Conservation (phyloP, 805 yeast genomes). For the Saitoella complicata region DNA sequence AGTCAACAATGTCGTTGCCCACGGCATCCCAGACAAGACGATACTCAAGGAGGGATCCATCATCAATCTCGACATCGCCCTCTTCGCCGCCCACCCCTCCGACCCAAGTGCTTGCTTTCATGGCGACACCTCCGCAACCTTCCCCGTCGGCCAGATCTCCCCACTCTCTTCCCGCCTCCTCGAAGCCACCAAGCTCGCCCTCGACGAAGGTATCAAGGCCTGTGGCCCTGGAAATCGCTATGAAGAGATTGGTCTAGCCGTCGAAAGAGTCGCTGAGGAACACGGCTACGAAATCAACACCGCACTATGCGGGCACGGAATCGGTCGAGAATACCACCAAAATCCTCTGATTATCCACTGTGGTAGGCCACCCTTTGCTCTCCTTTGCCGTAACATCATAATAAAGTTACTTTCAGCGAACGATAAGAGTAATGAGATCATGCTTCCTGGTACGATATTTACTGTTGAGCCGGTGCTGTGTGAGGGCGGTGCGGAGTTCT, state of each 20-base stretch:
- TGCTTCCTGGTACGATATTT: neutral
- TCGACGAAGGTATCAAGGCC: neutral
- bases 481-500: neutral
- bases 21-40: no score
- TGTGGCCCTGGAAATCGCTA: neutral
- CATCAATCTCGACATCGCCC: no score
- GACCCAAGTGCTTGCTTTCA: no score
- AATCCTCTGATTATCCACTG: neutral
- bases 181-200: neutral
- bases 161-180: neutral
- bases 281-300: neutral
- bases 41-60: no score
- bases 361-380: neutral
- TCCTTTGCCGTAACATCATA: neutral
- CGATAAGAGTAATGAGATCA: neutral
- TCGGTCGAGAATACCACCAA: neutral
- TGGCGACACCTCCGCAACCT: no score
- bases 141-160: no score
- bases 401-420: neutral
- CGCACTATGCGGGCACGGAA: neutral
- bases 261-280: neutral
- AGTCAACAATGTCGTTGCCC: no score
- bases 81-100: no score
- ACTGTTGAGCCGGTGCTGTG: neutral
- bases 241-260: neutral